These are phyloP conservation scores for Xylaria sp. DNA, from an alignment of 495 filamentous ascomycete species.

Conservation along the genomic window DNA sequence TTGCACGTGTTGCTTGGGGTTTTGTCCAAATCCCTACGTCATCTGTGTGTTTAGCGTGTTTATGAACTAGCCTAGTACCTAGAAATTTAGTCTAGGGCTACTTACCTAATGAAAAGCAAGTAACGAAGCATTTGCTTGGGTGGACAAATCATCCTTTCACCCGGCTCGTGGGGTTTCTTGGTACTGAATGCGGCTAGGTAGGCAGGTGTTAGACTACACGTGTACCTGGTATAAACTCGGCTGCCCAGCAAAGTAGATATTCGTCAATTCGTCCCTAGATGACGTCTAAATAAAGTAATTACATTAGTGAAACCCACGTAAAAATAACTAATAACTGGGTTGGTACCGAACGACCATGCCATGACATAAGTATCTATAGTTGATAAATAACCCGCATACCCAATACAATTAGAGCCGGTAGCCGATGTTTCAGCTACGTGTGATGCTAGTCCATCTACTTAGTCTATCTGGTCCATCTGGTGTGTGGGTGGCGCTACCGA, in stretches of 20 bases:
- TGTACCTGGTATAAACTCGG: background rate
- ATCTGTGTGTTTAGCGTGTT: background rate
- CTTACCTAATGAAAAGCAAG: conserved; percentile 28
- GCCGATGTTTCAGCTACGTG: background rate
- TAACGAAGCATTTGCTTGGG: conserved; percentile 12
- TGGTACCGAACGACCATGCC: background rate
- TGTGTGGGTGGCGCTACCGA: background rate
- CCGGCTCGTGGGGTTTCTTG: background rate
- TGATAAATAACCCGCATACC: background rate
- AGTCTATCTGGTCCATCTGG: too few relatives aligned
- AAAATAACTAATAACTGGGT: background rate
- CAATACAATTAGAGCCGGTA: background rate
- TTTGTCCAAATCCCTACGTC: background rate
- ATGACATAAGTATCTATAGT: conserved; percentile 9
- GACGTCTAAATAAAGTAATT: too few relatives aligned
- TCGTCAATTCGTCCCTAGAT: background rate
- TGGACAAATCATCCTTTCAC: background rate
- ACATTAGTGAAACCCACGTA: background rate
- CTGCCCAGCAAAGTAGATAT: background rate
- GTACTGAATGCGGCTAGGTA: background rate
- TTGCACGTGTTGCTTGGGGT: background rate
- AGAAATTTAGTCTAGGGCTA: conserved; percentile 19
- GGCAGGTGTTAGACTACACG: background rate
- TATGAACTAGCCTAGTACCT: conserved; percentile 19
- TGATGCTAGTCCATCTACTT: background rate